phyloP scores from a whole-genome alignment of 306 rosid species.

The Fragaria iinumae region DNA sequence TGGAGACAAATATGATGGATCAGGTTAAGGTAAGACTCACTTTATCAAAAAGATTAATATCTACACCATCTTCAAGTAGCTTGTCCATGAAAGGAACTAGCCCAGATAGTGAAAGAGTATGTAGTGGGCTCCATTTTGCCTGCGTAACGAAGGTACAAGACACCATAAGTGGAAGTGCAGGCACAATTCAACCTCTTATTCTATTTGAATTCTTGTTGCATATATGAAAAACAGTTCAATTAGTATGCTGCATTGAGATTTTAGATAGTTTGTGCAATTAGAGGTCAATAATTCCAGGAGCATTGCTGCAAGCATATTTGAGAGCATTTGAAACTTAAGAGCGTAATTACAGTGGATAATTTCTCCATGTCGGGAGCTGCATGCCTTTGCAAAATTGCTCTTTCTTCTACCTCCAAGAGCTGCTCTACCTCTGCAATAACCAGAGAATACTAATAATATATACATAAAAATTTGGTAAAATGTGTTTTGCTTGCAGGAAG shows the following conservation, averaged over 20 bases:
- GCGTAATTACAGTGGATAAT: conserved; percentile 59
- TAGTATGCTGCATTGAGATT: neutral
- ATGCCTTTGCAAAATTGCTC: conserved; percentile 64
- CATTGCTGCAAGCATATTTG: neutral
- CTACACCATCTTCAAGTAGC: conserved; percentile 66
- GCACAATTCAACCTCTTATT: neutral
- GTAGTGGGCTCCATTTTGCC: conserved; percentile 83
- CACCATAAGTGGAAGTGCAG: neutral
- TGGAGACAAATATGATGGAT: neutral
- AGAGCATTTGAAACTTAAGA: neutral
- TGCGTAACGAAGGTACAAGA: conserved; percentile 24
- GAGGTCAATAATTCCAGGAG: neutral
- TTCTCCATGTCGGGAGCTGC: conserved; percentile 56
- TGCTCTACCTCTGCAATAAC: conserved; percentile 76
- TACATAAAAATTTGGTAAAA: neutral
- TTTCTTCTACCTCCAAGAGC: conserved; percentile 80
- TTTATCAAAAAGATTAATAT: conserved; percentile 57
- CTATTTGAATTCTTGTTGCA: neutral
- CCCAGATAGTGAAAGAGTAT: conserved; percentile 72
- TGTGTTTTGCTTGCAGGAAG: neutral
- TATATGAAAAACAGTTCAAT: neutral
- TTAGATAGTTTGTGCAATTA: neutral
- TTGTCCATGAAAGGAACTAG: conserved; percentile 63
- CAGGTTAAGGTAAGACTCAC: conserved; percentile 25
- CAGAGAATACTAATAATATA: conserved; percentile 13